A percentile compares a stretch with the other conserved stretches of the same genome.
Conservation (phyloP, 208 protist genomes). For the Acanthamoeba lenticulata region DNA sequence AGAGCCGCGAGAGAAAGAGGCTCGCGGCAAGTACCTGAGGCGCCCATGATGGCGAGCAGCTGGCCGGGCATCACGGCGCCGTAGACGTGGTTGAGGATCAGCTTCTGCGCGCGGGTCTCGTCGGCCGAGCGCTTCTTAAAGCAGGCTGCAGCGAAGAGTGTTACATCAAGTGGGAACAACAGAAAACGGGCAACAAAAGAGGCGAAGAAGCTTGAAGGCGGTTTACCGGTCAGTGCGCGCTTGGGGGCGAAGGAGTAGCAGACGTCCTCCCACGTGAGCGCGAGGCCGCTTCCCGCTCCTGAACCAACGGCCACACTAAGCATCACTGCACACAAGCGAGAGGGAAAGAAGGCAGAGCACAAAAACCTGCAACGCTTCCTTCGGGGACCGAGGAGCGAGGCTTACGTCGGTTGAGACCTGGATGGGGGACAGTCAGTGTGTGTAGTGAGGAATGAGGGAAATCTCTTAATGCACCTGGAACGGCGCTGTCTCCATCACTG, state of each 20-base stretch:
- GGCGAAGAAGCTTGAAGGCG: not conserved
- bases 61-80: constrained; percentile 23
- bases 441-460: not conserved
- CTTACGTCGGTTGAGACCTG: too few species aligned
- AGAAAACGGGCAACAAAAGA: not conserved
- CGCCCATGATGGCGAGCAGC: constrained; percentile 73
- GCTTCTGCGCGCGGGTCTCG: not conserved
- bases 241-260: constrained; percentile 6
- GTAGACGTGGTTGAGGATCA: not conserved
- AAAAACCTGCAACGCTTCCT: not conserved
- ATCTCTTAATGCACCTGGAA: too few species aligned
- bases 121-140: not conserved
- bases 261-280: constrained; percentile 13
- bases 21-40: not conserved
- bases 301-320: not conserved
- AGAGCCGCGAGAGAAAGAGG: not conserved
- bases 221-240: not conserved
- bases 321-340: not conserved
- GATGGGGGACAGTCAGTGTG: too few species aligned
- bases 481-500: not conserved
- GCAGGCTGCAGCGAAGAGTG: not conserved
- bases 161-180: not conserved
- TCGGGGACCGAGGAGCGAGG: too few species aligned
- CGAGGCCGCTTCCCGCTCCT: not conserved
- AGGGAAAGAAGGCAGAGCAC: not conserved